phyloP scores from a whole-genome alignment of 306 rosid species.

The Coriaria nepalensis region DNA sequence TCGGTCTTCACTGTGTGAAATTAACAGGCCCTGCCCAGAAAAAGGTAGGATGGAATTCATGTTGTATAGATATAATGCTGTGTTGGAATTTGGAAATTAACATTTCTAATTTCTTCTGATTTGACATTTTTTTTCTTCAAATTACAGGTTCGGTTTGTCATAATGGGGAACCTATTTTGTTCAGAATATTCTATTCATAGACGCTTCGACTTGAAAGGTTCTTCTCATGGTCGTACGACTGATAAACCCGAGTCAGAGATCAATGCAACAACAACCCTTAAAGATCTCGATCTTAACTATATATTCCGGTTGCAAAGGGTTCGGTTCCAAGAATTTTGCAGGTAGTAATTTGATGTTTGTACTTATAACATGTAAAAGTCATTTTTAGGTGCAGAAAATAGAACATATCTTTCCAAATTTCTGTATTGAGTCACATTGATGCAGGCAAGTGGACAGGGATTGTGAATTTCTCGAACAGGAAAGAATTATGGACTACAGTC shows the following conservation, averaged over 20 bases:
- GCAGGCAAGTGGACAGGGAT: constrained; percentile 92
- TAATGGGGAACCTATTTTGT: constrained; percentile 90
- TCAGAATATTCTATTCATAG: constrained; percentile 56
- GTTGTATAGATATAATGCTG: too few relatives aligned
- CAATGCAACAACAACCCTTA: constrained; percentile 81
- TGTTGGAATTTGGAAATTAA: background rate
- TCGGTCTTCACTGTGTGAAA: constrained; percentile 78
- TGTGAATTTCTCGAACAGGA: constrained; percentile 92
- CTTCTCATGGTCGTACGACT: constrained; percentile 76
- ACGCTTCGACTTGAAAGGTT: constrained; percentile 90
- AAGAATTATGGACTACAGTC: constrained; percentile 92
- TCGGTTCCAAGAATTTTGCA: constrained; percentile 80
- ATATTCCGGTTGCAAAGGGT: constrained; percentile 71
- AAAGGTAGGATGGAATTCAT: constrained; percentile 43
- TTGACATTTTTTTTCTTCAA: constrained; percentile 1
- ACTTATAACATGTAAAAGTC: background rate
- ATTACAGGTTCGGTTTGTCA: constrained; percentile 89
- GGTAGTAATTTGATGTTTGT: constrained; percentile 25
- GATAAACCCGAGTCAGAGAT: constrained; percentile 65
- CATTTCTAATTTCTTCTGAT: constrained; percentile 7
- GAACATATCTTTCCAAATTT: background rate
- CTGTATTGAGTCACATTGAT: constrained; percentile 4
- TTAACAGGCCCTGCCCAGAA: constrained; percentile 62
- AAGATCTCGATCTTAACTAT: constrained; percentile 80
- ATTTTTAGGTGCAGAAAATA: too few relatives aligned